phyloP scores from a whole-genome alignment of 805 yeast species.

The Starmerella ratchasimensis region DNA sequence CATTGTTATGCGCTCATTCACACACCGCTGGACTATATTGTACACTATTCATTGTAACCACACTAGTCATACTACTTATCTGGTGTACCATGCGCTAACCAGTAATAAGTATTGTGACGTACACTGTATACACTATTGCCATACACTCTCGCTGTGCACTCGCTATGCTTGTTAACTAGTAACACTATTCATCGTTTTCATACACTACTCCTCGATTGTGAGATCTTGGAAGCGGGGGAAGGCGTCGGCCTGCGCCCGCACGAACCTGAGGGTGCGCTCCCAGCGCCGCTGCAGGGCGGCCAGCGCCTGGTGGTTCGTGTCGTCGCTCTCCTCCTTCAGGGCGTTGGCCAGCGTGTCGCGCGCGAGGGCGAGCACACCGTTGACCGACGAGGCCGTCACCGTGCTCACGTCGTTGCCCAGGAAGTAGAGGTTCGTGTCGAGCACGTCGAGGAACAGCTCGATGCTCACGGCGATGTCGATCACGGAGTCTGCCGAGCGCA shows the following conservation, averaged over 20 bases:
- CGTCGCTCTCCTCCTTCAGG: conserved; percentile 23
- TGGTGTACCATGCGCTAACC: no score
- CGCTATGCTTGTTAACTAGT: no score
- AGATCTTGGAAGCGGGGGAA: conserved; percentile 26
- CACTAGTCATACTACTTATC: no score
- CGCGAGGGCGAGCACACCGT: conserved; percentile 75
- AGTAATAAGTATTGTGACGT: no score
- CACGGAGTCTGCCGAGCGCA: conserved; percentile 87
- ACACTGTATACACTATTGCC: no score
- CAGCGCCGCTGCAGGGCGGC: conserved; percentile 3
- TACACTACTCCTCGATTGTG: no score
- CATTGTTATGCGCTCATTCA: no score
- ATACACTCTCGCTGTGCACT: no score
- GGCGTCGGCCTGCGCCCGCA: neutral
- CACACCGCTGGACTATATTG: no score
- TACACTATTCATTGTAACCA: no score
- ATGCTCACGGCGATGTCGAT: conserved; percentile 64
- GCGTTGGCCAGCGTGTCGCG: conserved; percentile 27
- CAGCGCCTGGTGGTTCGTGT: conserved; percentile 1
- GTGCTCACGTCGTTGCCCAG: conserved; percentile 63
- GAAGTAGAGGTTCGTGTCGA: conserved; percentile 74
- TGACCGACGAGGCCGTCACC: conserved; percentile 61
- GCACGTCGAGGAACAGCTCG: conserved; percentile 77
- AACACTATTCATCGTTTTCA: no score
- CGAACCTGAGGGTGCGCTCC: conserved; percentile 3